Evolutionary conservation across 352 stramenopile genomes (phyloP), one percentile per base, ranked within the genome.

Genomic region (Pythium myriotylum): DNA sequence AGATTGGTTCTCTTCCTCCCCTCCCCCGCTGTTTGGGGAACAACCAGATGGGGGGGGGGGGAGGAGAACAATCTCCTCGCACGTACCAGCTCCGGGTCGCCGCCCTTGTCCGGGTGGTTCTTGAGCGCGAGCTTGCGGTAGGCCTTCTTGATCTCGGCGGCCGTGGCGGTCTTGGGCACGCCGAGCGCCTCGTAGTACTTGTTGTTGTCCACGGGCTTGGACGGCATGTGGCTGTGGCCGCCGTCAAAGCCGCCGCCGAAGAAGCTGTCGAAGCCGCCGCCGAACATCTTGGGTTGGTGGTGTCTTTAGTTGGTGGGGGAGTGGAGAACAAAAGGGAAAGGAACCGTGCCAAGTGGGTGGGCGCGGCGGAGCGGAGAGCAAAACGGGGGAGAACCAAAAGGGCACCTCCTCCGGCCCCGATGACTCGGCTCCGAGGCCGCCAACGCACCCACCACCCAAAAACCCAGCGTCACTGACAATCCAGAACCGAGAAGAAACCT

Each of bases 81-180:
- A 55, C 74, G 51, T 61, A 83, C 74, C 23, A 92, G 71, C 70
- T 99, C 97, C 41, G 96, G 90, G 78, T 99, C 97, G 61, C 97
- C 97, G 50, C 97, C 97, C 79, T 99, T 99, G 73, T 99, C 97
- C 23, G 97, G 97, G 79, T 99, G 97, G 74, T 99, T 97, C 75
- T 95, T 96, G 17, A 95, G 74, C 48, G 88, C 88, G 23, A 96
- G 68, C 69, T 96, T 96, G 56, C 88, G 83, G 72, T 96, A 96
- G 7, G 89, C 87, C 62, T 95, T 95, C 77, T 96, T 96, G 67
- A 96, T 92, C 66, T 97, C 88, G 8, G 78, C 85, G 8, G 73
- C 75, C 46, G 77, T 88, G 20, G 87, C 86, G 35, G 79, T 89
- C 81, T 97, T 96, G 23, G 81, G 32, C 29, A 97, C 84, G 56